Base-by-base conservation (phyloP, 140 eudicot species). In the Erigeron philadelphicus region DNA sequence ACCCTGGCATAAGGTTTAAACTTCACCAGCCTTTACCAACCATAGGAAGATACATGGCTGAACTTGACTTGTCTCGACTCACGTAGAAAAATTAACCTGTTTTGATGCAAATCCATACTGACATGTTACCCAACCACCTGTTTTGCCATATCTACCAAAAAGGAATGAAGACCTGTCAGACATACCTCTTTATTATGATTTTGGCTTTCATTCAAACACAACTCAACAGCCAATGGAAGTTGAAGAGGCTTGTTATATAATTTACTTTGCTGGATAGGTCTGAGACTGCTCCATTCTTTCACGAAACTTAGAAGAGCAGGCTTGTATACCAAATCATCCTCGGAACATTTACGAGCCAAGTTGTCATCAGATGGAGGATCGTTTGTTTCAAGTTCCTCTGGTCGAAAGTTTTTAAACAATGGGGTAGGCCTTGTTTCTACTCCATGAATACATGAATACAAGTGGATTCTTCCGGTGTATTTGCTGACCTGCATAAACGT, bases 381-480 rank as follows among this genome's bases (percentile, higher is more conserved):
- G 41, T 47, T 64, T 3, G 71, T 65, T 65, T 80, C 89, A 35
- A 93, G 76, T 69, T 93, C 99, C 67, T 89, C 95, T 38, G 85
- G 95, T 71, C 82, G 80, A 46, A 93, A 93, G 79, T 83, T 89
- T 73, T 83, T 78, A 58, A 80, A 85, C 76, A 93, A 79, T 56
- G 97, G 91, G 64, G 60, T 87, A 19, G 93, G 95, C 76, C 95
- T 81, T 77, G 87, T 72, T 70, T 89, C 93, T 65, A 77, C 65
- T 67, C 88, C 96, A 44, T 79, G 80, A 63, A 59, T 78, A 75
- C 95, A 93, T 63, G 88, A 66, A 82, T 90, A 89, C 78, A 93
- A 75, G 86, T 93, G 99, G 66, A 93, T 80, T 79, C 99, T 85
- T 80, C 97, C 97, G 2, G 95, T 93, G 69, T 89, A 82, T 69